phyloP scores from a whole-genome alignment of 352 stramenopile species.

The Globisporangium okanoganense region DNA sequence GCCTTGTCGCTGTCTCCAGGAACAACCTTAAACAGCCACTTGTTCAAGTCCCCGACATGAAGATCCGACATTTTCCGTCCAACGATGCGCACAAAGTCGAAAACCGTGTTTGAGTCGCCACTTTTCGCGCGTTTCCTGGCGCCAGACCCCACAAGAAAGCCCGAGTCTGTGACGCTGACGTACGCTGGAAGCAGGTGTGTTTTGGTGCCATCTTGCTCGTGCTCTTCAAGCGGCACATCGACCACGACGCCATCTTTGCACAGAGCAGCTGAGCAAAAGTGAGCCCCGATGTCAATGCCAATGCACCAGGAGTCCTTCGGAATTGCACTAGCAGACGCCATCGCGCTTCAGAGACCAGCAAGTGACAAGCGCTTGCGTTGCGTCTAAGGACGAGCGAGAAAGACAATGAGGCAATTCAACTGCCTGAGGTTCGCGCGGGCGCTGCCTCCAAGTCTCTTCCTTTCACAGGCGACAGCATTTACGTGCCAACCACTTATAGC shows the following conservation, averaged over 20 bases:
- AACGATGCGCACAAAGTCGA: slow-evolving; percentile 26
- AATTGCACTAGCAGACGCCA: neutral
- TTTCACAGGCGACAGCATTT: neutral
- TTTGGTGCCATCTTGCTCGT: neutral
- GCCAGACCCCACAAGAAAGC: slow-evolving; percentile 1
- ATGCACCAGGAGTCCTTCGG: neutral
- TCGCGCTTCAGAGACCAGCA: neutral
- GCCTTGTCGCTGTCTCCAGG: slow-evolving; percentile 26
- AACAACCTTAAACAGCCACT: slow-evolving; percentile 33
- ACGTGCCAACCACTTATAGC: slow-evolving; percentile 13
- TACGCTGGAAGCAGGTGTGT: neutral
- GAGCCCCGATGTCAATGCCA: slow-evolving; percentile 12
- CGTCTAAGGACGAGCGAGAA: neutral
- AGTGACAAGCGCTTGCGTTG: neutral
- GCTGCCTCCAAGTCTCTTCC: neutral
- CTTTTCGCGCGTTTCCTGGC: neutral
- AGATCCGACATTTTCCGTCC: slow-evolving; percentile 22
- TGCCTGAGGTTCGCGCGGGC: neutral
- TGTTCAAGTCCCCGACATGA: slow-evolving; percentile 12
- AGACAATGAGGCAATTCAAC: neutral
- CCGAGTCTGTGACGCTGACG: slow-evolving; percentile 7
- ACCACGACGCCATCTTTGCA: neutral
- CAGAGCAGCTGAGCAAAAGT: slow-evolving; percentile 5
- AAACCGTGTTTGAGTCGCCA: slow-evolving; percentile 25
- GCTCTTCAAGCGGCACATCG: neutral